Conservation (phyloP, 495 filamentous ascomycete species). For the Chaetomium tenue region DNA sequence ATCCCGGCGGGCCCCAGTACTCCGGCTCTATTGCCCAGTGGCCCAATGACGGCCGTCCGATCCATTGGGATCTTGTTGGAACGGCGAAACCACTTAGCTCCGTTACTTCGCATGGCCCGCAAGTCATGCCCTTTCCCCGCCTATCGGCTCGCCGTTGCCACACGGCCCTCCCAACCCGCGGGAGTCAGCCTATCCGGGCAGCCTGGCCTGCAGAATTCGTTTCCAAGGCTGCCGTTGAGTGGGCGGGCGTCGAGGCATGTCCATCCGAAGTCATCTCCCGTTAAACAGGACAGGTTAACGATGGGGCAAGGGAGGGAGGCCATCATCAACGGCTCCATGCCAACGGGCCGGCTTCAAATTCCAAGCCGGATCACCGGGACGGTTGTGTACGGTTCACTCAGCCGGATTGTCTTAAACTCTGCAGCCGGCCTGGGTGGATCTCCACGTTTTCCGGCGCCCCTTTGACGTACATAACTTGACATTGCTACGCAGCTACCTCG, state of each 20-base stretch:
- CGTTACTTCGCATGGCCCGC: slow-evolving; percentile 33
- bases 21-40: slow-evolving; percentile 28
- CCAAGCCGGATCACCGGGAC: slow-evolving; percentile 17
- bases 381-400: slow-evolving; percentile 19
- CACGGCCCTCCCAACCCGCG: slow-evolving; percentile 9
- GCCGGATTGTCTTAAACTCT: slow-evolving; percentile 22
- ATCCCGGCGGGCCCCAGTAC: slow-evolving; percentile 28
- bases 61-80: slow-evolving; percentile 24
- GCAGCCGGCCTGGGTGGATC: slow-evolving; percentile 17
- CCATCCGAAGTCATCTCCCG: background rate
- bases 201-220: background rate
- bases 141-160: slow-evolving; percentile 13
- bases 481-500: slow-evolving; percentile 23
- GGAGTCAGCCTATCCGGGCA: slow-evolving; percentile 5
- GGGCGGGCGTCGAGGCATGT: background rate
- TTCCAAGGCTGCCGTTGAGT: background rate
- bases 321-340: background rate
- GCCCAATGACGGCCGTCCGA: slow-evolving; percentile 24
- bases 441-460: slow-evolving; percentile 23
- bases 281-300: background rate
- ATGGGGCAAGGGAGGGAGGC: background rate
- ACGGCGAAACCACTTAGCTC: slow-evolving; percentile 20
- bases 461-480: slow-evolving; percentile 33
- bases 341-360: slow-evolving; percentile 4
- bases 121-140: slow-evolving; percentile 37